Evolutionary conservation across 768 basidiomycete genomes (phyloP).

Genomic region (Russula earlei): DNA sequence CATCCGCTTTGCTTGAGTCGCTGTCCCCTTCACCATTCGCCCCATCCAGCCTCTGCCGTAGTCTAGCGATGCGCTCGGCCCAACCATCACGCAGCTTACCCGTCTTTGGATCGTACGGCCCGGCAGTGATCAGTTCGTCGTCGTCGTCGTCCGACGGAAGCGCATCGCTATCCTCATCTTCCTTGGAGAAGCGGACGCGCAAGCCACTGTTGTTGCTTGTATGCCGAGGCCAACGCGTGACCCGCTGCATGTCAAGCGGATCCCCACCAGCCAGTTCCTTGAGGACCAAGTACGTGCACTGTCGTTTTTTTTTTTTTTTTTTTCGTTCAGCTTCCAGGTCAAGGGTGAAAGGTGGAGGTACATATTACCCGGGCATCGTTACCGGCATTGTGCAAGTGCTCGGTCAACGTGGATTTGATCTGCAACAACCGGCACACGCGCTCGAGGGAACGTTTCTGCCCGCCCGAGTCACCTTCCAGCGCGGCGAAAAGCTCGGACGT

Average conservation of each 20-base stretch:
- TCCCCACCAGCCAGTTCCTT: constrained; percentile 66
- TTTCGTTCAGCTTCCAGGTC: no score
- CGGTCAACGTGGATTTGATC: constrained; percentile 31
- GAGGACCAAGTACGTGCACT: constrained; percentile 66
- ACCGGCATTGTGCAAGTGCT: constrained; percentile 71
- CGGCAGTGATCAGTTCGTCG: constrained; percentile 15
- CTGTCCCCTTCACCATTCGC: neutral
- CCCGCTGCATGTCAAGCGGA: constrained; percentile 65
- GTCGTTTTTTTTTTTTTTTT: neutral
- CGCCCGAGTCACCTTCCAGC: constrained; percentile 49
- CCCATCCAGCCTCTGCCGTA: constrained; percentile 1
- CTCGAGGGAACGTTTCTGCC: constrained; percentile 46
- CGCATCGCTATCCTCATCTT: constrained; percentile 42
- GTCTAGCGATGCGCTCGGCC: constrained; percentile 1
- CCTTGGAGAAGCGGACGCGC: constrained; percentile 48
- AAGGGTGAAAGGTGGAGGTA: neutral
- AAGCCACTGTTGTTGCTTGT: constrained; percentile 24
- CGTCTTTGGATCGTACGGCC: constrained; percentile 18
- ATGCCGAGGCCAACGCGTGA: constrained; percentile 71
- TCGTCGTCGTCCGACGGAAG: constrained; percentile 15
- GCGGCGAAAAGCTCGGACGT: constrained; percentile 69
- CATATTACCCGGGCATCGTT: constrained; percentile 71
- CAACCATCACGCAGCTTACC: constrained; percentile 14
- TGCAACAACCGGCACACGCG: constrained; percentile 56
- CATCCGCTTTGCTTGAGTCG: neutral